phyloP scores from a whole-genome alignment of 139 green algal genomes.

The Micractinium sp. region DNA sequence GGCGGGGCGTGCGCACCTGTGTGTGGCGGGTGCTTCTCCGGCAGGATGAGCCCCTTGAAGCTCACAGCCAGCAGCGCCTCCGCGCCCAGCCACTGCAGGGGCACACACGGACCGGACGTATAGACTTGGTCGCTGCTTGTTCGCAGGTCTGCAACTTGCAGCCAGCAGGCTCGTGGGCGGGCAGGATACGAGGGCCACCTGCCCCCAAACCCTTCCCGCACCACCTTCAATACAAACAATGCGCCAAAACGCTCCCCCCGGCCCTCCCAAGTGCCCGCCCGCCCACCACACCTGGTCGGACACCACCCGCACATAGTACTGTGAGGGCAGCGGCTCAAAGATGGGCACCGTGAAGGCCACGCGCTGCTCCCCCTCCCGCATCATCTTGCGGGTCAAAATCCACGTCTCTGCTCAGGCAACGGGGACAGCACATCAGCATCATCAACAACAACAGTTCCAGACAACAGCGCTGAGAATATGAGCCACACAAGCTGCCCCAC shows the following conservation, averaged over 20 bases:
- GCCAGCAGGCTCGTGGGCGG: too few relatives aligned
- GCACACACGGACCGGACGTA: too few relatives aligned
- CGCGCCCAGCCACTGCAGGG: constrained; percentile 71
- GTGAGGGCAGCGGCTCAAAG: constrained; percentile 90
- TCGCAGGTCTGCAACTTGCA: too few relatives aligned
- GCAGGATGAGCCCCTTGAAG: constrained; percentile 84
- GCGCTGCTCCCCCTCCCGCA: constrained; percentile 67
- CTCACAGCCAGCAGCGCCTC: constrained; percentile 71
- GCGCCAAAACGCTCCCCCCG: too few relatives aligned
- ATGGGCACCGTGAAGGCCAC: constrained; percentile 97
- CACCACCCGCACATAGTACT: constrained; percentile 78
- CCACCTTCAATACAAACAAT: too few relatives aligned
- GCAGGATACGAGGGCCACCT: too few relatives aligned
- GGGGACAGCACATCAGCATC: too few relatives aligned
- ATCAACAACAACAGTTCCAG: too few relatives aligned
- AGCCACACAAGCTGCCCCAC: too few relatives aligned
- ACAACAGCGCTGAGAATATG: too few relatives aligned
- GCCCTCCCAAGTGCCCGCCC: neutral
- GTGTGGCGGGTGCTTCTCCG: constrained; percentile 68
- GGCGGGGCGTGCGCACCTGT: constrained; percentile 16
- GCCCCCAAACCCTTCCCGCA: too few relatives aligned
- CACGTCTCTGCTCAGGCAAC: constrained; percentile 71
- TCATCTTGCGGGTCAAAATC: constrained; percentile 90
- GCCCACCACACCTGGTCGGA: constrained; percentile 62
- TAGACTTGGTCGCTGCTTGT: too few relatives aligned